Evolutionary conservation across 176 grass and related monocot species (phyloP), one percentile per base, ranked within the genome.

Genomic region (Aegilops umbellulata): DNA sequence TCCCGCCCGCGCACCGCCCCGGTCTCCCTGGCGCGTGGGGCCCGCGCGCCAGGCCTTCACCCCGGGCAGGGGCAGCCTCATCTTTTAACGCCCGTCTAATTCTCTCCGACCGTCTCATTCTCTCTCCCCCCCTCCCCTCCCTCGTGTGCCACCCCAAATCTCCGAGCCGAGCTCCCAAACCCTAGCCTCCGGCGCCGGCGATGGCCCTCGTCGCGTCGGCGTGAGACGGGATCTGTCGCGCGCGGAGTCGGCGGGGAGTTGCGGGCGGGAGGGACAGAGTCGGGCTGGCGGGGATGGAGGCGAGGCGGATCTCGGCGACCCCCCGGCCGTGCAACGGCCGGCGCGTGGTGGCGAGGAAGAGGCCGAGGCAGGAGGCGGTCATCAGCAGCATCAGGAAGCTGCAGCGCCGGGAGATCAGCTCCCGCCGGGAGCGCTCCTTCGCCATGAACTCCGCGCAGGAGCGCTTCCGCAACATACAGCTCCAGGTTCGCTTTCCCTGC

Each of bases 341-440:
- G 72, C 60, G 94, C 60, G 86, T 97, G 72, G 80, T 97, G 60
- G 92, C 94, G 25, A 92, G 84, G 92, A 97, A 97, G 86, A 26
- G 94, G 83, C 88, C 76, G 15, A 82, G 92, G 72, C 81, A 85
- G 62, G 94, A 97, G 65, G 55, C 79, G 23, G 69, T 79, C 11
- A 81, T 94, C 42, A 97, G 90, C 86, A 97, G 92, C 85, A 88
- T 97, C 57, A 68, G 89, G 53, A 97, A 97, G 86, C 88, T 97
- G 39, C 92, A 92, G 94, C 80, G 94, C 12, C 79, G 94, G 86
- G 94, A 97, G 92, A 92, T 94, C 88, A 89, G 94, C 92, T 94
- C 92, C 6, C 58, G 66, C 86, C 84, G 94, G 12, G 90, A 97
- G 32, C 90, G 94, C 55, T 32, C 88, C 71, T 97, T 94, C 78